Evolutionary conservation across 208 protist species (phyloP).

Genomic region (Leishmania tropica): DNA sequence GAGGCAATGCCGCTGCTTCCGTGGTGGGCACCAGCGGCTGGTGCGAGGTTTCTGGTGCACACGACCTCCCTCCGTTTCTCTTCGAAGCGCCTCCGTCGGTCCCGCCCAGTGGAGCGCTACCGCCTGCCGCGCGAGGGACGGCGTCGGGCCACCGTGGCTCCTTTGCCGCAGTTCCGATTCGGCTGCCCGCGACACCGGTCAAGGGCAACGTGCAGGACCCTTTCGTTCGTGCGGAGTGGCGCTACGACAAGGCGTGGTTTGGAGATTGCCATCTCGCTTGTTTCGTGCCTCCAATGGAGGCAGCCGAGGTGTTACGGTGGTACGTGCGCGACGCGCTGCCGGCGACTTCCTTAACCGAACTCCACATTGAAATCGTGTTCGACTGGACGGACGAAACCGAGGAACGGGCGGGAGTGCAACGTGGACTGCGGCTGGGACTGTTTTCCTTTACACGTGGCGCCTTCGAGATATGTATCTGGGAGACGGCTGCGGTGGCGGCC

Average conservation of each 20-base stretch:
- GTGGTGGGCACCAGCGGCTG: conserved; percentile 18
- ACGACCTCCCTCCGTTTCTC: conserved; percentile 32
- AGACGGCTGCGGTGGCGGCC: conserved; percentile 4
- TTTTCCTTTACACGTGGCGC: conserved; percentile 10
- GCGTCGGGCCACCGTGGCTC: neutral
- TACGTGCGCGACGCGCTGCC: conserved; percentile 32
- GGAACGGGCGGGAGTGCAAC: neutral
- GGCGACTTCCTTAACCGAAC: neutral
- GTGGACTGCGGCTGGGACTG: conserved; percentile 21
- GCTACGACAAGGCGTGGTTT: conserved; percentile 57
- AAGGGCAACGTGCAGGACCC: conserved; percentile 16
- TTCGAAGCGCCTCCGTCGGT: conserved; percentile 24
- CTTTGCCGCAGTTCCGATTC: conserved; percentile 15
- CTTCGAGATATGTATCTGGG: conserved; percentile 10
- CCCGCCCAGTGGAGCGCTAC: neutral
- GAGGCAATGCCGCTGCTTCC: neutral
- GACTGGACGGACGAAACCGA: neutral
- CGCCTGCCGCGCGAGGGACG: neutral
- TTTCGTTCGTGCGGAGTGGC: conserved; percentile 28
- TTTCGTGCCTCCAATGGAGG: conserved; percentile 30
- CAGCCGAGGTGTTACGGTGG: conserved; percentile 47
- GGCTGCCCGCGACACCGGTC: conserved; percentile 10
- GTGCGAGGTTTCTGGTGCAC: conserved; percentile 38
- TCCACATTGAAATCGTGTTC: conserved; percentile 23
- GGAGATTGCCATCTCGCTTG: conserved; percentile 57